Evolutionary conservation across 306 rosid genomes (phyloP).

Genomic region (Dalbergia cultrata): DNA sequence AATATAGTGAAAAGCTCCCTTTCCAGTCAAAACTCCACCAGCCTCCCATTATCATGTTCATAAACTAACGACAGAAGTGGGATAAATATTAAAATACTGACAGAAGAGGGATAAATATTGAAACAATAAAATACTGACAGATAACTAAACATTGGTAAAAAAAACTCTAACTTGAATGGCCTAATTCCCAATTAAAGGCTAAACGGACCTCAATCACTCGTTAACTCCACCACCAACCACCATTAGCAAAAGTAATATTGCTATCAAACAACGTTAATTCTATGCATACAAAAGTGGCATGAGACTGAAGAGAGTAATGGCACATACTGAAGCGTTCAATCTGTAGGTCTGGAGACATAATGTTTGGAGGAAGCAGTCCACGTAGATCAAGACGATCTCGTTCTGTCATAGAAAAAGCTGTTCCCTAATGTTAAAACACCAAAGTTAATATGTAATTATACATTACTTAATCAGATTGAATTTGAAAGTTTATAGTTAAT

Average conservation of each 20-base stretch:
- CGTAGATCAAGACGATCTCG: conserved; percentile 99
- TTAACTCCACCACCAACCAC: conserved; percentile 4
- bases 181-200: conserved; percentile 30
- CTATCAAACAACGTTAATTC: conserved; percentile 31
- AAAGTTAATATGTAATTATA: conserved; percentile 19
- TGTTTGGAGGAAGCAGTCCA: conserved; percentile 97
- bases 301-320: background rate
- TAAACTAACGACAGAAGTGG: conserved; percentile 13
- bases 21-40: background rate
- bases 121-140: background rate
- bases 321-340: conserved; percentile 93
- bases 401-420: conserved; percentile 93
- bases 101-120: conserved; percentile 4
- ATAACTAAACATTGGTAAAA: conserved; percentile 22
- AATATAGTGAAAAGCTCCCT: background rate
- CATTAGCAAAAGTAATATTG: conserved; percentile 6
- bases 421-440: conserved; percentile 72
- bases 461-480: conserved; percentile 29
- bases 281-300: conserved; percentile 15
- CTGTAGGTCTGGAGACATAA: conserved; percentile 90
- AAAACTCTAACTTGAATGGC: conserved; percentile 13
- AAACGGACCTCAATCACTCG: conserved; percentile 29
- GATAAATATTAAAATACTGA: conserved; percentile 1
- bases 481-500: conserved; percentile 20
- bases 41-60: background rate